phyloP scores from a whole-genome alignment of 2,329 filamentous ascomycete genomes.

The Pyricularia sp. region DNA sequence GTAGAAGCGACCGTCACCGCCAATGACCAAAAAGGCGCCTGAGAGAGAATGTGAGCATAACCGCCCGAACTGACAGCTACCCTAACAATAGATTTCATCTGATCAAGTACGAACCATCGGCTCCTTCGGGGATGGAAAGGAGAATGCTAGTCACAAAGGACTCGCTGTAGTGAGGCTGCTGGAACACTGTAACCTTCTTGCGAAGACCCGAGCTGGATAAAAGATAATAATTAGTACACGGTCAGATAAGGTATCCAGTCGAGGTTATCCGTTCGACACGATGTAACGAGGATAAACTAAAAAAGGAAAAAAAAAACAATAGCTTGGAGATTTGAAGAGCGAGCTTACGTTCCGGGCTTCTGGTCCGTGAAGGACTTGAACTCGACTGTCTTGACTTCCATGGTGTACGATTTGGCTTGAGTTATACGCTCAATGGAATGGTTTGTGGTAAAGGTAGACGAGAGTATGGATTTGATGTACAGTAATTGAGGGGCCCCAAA shows the following conservation, averaged over 20 bases:
- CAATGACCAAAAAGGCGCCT: constrained; percentile 84
- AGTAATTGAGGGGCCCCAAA: background rate
- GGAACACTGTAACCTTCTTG: constrained; percentile 98
- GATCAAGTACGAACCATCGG: constrained; percentile 45
- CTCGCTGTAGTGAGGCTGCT: constrained; percentile 91
- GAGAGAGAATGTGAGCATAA: background rate
- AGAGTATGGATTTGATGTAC: background rate
- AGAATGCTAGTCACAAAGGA: constrained; percentile 91
- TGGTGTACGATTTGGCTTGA: constrained; percentile 27
- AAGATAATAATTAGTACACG: background rate
- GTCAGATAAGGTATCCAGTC: background rate
- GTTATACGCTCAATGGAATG: background rate
- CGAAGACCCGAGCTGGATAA: constrained; percentile 78
- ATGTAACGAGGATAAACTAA: background rate
- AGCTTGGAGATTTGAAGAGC: background rate
- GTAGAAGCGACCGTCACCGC: constrained; percentile 93
- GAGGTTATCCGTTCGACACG: background rate
- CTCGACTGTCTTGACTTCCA: constrained; percentile 68
- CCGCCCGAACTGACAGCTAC: constrained; percentile 1
- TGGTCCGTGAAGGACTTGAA: constrained; percentile 87
- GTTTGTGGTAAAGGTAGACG: background rate
- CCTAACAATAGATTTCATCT: background rate
- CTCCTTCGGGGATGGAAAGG: constrained; percentile 92
- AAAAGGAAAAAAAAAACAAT: background rate
- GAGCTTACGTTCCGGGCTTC: constrained; percentile 95